These are phyloP conservation scores for Xylaria telfairii DNA, from an alignment of 495 filamentous ascomycete genomes.

Conservation along the genomic window DNA sequence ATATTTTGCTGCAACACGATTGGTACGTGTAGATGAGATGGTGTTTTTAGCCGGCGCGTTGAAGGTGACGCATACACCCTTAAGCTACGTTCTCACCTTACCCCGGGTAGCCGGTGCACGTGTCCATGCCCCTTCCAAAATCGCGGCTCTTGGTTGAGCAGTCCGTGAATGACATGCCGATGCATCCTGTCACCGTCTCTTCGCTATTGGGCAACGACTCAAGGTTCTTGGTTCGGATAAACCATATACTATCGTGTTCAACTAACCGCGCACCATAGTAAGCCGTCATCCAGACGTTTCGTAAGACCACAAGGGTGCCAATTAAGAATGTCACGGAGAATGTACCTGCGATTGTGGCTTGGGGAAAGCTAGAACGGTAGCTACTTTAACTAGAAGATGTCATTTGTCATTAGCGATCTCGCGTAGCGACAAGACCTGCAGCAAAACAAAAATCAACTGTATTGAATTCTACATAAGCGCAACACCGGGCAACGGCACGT, in stretches of 20 bases:
- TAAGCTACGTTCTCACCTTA: not conserved
- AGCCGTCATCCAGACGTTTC: not conserved
- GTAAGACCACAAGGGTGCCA: not conserved
- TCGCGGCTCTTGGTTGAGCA: not conserved
- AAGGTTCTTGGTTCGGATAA: not conserved
- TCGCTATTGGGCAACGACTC: not conserved
- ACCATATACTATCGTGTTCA: not conserved
- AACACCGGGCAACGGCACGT: not conserved
- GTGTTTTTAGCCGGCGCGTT: constrained; percentile 10
- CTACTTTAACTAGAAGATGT: too few species aligned
- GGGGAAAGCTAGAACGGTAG: too few species aligned
- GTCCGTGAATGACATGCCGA: not conserved
- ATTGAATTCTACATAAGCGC: constrained; percentile 3
- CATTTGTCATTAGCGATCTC: not conserved
- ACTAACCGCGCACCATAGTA: too few species aligned
- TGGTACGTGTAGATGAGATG: constrained; percentile 7
- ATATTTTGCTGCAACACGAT: constrained; percentile 6
- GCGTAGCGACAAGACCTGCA: not conserved
- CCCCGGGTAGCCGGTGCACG: not conserved
- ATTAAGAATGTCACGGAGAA: not conserved
- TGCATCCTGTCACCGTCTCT: not conserved
- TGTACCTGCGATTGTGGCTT: not conserved
- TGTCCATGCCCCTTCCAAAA: not conserved
- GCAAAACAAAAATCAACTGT: not conserved
- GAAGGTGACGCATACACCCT: not conserved